Evolutionary conservation across 805 yeast species (phyloP), one percentile per base, ranked within the genome.

Genomic region (Candida saitoana): DNA sequence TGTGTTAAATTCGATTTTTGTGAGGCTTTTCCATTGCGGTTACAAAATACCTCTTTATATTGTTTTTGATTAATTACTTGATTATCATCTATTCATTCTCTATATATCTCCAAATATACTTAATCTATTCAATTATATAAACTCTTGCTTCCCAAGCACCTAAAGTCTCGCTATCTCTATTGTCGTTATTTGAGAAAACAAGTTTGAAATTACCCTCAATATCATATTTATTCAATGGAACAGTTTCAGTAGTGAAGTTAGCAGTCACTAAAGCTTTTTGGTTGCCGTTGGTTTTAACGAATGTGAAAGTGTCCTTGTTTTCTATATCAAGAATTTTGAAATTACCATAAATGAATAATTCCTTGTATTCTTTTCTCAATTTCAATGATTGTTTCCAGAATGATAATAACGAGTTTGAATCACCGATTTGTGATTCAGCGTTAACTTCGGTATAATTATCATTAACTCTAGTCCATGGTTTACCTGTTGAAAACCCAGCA

Each of bases 401-500:
- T 45, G 56, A 51, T 48, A 68, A 62, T 22, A 74, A 61, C 0
- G 81, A 76, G 34, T 67, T 48, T 4, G 73, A 70, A 52, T 77
- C 77, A 35, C 63, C 47, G 14, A 60, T 52, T 54, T 77, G 79
- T 3, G 65, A 56, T 5, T 63, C 70, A 17, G 69, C 81, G 46
- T 78, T 78, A 53, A 76, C 66, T 39, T 69, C 70, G 45, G 55
- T 57, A 59, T 70, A 77, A 51, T 71, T 71, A 44, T 73, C 78
- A 49, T 74, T 73, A 49, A 72, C 71, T 45, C 65, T 60, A 60
- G 71, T 76, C 82, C 83, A 77, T 14, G 82, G 82, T 46, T 59
- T 61, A 34, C 54, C 69, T 4, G 65, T 57, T 18, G 78, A 61
- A 57, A 77, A 77, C 0, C 82, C 82, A 30, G 65, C 79, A 46